Evolutionary conservation across 139 green algal genomes (phyloP).

Genomic region (Tetradesmus obliquus): DNA sequence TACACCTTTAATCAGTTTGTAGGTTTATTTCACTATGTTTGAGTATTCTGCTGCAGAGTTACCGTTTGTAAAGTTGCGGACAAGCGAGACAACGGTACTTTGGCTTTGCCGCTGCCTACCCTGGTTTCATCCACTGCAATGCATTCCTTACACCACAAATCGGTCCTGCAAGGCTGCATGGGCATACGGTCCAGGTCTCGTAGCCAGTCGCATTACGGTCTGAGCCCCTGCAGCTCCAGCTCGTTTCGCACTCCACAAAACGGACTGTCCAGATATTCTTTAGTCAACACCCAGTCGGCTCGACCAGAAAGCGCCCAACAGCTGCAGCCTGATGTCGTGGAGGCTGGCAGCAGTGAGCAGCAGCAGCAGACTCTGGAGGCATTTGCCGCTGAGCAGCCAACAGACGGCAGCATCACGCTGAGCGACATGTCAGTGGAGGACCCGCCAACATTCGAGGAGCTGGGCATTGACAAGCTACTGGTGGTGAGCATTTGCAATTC

Average conservation of each 20-base stretch:
- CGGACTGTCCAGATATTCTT: neutral
- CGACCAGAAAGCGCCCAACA: neutral
- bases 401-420: neutral
- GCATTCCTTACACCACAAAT: neutral
- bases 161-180: neutral
- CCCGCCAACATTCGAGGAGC: conserved; percentile 34
- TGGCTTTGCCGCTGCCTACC: neutral
- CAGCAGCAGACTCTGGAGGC: conserved; percentile 6
- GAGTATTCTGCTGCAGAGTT: too few relatives aligned
- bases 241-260: neutral
- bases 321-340: neutral
- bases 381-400: neutral
- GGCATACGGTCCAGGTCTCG: neutral
- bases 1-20: too few relatives aligned
- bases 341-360: neutral
- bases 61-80: too few relatives aligned
- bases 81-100: too few relatives aligned
- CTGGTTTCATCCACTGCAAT: neutral
- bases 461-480: conserved; percentile 48
- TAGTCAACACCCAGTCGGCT: neutral
- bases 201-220: neutral
- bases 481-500: conserved; percentile 30
- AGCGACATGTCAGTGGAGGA: conserved; percentile 28
- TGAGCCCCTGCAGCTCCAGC: neutral
- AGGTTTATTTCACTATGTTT: too few relatives aligned